These are phyloP conservation scores for Dryas integrifolia DNA, from an alignment of 331 rosid species.

Conservation along the genomic window DNA sequence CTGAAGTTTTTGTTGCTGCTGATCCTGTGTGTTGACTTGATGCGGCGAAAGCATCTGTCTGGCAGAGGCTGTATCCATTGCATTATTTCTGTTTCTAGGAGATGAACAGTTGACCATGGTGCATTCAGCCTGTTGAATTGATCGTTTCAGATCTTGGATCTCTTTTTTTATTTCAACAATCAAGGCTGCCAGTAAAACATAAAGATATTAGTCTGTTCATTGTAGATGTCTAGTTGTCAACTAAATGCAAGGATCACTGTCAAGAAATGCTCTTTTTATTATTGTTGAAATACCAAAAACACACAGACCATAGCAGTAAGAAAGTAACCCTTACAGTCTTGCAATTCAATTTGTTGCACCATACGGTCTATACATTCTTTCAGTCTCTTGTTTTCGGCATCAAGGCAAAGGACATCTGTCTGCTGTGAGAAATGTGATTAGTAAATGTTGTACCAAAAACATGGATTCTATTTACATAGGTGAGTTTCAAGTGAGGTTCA, in stretches of 20 bases:
- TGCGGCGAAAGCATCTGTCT: not conserved
- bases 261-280: not conserved
- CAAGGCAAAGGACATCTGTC: not conserved
- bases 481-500: too few species aligned
- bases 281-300: too few species aligned
- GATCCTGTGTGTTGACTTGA: too few species aligned
- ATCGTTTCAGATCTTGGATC: not conserved
- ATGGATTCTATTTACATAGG: too few species aligned
- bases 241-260: not conserved
- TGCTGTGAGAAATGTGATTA: not conserved
- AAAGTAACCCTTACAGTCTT: not conserved
- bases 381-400: not conserved
- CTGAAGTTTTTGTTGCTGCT: not conserved
- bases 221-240: not conserved
- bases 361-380: not conserved
- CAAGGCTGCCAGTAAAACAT: constrained; percentile 2
- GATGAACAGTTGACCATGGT: not conserved
- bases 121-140: not conserved
- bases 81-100: not conserved
- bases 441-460: too few species aligned
- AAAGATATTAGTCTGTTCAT: not conserved
- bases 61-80: not conserved
- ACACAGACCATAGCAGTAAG: too few species aligned
- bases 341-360: not conserved
- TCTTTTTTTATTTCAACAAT: not conserved